Evolutionary conservation across 1,284 basidiomycete species (phyloP), one percentile per base, ranked within the genome.

Genomic region (Fistulina hepatica): DNA sequence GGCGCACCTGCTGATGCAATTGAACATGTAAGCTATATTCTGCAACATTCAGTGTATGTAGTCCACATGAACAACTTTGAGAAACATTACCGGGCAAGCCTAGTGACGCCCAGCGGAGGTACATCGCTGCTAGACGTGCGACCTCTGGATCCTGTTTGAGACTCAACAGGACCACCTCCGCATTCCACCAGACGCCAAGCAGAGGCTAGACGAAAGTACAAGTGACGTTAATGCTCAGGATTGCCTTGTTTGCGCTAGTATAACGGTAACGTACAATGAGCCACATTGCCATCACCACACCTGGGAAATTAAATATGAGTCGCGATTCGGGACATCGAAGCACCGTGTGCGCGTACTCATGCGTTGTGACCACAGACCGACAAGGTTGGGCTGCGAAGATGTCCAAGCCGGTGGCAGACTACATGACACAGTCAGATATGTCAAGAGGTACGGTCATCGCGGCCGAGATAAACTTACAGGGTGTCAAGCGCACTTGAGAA

Each of bases 391-490:
- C 27, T 84, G 73, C 2, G 74, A 58, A 8, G 85, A 88, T 0
- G 91, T 92, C 84, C 90, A 97, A 2, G 92, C 89, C 16, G 83
- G 74, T 0, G 92, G 92, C 0, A 97, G 70, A 51, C n/a, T n/a
- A n/a, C n/a, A n/a, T n/a, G n/a, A n/a, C n/a, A n/a, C n/a, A n/a
- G n/a, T n/a, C n/a, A n/a, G n/a, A n/a, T n/a, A n/a, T n/a, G n/a
- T n/a, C n/a, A n/a, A n/a, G n/a, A n/a, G n/a, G n/a, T n/a, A n/a
- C n/a, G n/a, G n/a, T n/a, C n/a, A n/a, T n/a, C n/a, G n/a, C n/a
- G n/a, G n/a, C n/a, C n/a, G n/a, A n/a, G n/a, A n/a, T n/a, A n/a
- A n/a, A n/a, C n/a, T n/a, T n/a, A n/a, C n/a, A 95, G 71, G 0
- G 92, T 91, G 52, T 97, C 92, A 20, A 97, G 69, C 0, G 88